Base-by-base conservation (phyloP, 306 rosid genomes). In the Trifolium subterraneum region DNA sequence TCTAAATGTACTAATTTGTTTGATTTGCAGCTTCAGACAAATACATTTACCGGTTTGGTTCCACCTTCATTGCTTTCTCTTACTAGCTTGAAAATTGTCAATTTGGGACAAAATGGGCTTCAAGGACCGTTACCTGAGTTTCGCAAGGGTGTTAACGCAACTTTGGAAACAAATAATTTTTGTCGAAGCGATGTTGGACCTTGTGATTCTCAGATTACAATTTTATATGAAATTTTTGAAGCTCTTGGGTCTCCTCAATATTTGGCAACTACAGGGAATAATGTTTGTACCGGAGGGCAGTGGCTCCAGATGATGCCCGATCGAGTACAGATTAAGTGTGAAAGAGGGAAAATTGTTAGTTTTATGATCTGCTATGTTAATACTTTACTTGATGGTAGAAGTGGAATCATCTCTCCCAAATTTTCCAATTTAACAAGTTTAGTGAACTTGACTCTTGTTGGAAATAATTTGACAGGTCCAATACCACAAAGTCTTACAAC, bases 71-170 rank as follows among this genome's bases (percentile, higher is more conserved):
- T 90, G 62, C 79, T 54, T 72, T 15, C 44, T 15, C 35, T 88
- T 10, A 1, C 90, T 7, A 80, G 79, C 31, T 44, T 93, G 67
- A 16, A 1, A 35, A 87, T 77, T 10, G 80, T 93, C 74, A 71
- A 85, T 79, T 16, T 93, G 74, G 88, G 77, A 90, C 77, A 90
- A 93, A 33, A 15, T n/a, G 33, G 33, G 50, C 80, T 93, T 54
- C 95, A 87, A 81, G 95, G 95, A 23, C 95, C 95, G 5, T 0
- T 52, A 19, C 98, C 95, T 2, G 72, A 18, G 36, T 90, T 90
- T 36, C 74, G 73, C 4, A 68, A 70, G 2, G 78, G 58, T 11
- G 91, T 87, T 64, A 11, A 10, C 18, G 70, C 51, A 18, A 73
- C 70, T 22, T 8, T 92, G 92, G 5, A 79, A n/a, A 0, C 67